phyloP scores from a whole-genome alignment of 179 eudicot genomes.

The Beta lomatogona region DNA sequence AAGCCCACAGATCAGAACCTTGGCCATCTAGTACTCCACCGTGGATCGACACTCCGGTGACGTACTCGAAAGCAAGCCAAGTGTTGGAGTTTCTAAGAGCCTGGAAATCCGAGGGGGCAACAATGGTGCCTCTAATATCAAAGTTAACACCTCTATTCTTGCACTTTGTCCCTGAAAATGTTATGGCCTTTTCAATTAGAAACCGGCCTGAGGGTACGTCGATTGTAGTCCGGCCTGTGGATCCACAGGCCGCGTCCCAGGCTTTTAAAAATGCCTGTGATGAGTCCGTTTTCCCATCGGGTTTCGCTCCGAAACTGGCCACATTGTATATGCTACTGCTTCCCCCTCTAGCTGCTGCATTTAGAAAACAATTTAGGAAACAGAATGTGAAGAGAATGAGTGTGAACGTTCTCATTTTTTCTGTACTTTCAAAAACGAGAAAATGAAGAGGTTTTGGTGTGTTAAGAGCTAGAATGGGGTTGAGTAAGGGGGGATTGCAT shows the following conservation, averaged over 20 bases:
- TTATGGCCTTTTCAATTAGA: conserved; percentile 15
- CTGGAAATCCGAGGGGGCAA: conserved; percentile 41
- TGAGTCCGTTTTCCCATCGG: conserved; percentile 45
- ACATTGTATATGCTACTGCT: conserved; percentile 22
- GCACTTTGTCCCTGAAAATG: conserved; percentile 31
- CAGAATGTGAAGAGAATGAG: neutral
- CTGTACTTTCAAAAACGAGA: neutral
- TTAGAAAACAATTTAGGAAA: neutral
- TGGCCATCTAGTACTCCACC: conserved; percentile 60
- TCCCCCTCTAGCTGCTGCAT: neutral
- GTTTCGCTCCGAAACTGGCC: conserved; percentile 40
- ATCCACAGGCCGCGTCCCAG: conserved; percentile 41
- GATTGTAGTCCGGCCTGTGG: conserved; percentile 12
- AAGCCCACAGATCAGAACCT: conserved; percentile 58
- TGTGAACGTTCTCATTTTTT: neutral
- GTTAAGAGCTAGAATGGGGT: neutral
- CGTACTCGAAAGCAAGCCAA: conserved; percentile 53
- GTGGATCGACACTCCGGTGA: conserved; percentile 39
- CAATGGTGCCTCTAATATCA: conserved; percentile 32
- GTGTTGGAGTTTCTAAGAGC: conserved; percentile 28
- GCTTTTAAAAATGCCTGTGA: conserved; percentile 35
- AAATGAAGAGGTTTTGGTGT: neutral
- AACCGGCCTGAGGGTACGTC: conserved; percentile 36
- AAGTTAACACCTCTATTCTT: conserved; percentile 24
- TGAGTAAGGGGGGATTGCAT: neutral